A percentile compares a stretch with the other conserved stretches of the same genome.
Evolutionary conservation across 2,329 filamentous ascomycete species (phyloP).

Genomic region (Eutypa lata): DNA sequence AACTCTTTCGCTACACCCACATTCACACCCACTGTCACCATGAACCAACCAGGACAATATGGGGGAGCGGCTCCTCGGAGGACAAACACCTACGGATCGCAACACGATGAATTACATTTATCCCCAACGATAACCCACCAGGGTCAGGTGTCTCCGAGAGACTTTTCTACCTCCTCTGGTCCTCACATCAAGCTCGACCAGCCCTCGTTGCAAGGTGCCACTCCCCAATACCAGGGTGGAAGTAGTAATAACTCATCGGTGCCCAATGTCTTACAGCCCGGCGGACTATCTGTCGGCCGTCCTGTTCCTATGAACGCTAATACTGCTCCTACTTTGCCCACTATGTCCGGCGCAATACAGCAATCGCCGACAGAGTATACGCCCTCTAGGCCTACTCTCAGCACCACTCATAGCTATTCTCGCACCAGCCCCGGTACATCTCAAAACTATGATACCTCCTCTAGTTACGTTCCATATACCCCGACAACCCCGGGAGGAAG

Average conservation of each 20-base stretch:
- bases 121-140: slow-evolving; percentile 42
- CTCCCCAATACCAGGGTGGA: slow-evolving; percentile 38
- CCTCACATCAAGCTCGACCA: slow-evolving; percentile 53
- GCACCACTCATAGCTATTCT: slow-evolving; percentile 72
- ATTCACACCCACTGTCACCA: slow-evolving; percentile 11
- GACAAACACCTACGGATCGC: slow-evolving; percentile 35
- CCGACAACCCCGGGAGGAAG: slow-evolving; percentile 62
- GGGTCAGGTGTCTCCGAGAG: slow-evolving; percentile 43
- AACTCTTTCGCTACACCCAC: no score
- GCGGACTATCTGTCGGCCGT: slow-evolving; percentile 37
- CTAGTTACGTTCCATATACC: slow-evolving; percentile 55
- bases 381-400: slow-evolving; percentile 63
- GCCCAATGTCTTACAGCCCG: slow-evolving; percentile 58
- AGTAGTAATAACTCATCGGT: slow-evolving; percentile 37
- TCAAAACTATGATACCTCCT: slow-evolving; percentile 46
- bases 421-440: slow-evolving; percentile 73
- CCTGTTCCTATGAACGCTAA: slow-evolving; percentile 38
- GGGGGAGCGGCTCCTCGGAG: slow-evolving; percentile 32
- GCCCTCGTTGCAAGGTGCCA: slow-evolving; percentile 31
- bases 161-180: slow-evolving; percentile 37
- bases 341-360: slow-evolving; percentile 42
- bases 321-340: slow-evolving; percentile 43
- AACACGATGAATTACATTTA: slow-evolving; percentile 56
- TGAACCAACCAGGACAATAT: slow-evolving; percentile 37
- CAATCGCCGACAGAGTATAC: slow-evolving; percentile 34